Conservation (phyloP, 2,329 filamentous ascomycete genomes). For the Claviceps quebecensis region DNA sequence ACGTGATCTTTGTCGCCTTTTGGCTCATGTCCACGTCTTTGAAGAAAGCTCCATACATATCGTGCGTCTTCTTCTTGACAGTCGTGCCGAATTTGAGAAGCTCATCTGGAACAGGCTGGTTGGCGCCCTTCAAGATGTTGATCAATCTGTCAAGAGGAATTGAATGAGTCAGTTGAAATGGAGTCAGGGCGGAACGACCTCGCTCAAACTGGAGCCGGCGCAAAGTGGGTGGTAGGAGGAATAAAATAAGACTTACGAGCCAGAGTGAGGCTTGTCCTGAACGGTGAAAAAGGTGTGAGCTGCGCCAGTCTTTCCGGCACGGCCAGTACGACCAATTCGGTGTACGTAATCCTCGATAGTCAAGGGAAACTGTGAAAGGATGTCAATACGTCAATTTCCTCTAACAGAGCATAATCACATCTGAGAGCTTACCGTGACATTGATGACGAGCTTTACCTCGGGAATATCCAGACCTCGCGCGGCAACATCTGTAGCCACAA, state of each 20-base stretch:
- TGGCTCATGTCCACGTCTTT: constrained; percentile 77
- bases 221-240: neutral
- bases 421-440: constrained; percentile 51
- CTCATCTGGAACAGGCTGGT: constrained; percentile 79
- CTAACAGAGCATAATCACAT: neutral
- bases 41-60: constrained; percentile 89
- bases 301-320: constrained; percentile 76
- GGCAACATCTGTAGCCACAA: constrained; percentile 93
- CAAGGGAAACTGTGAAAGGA: constrained; percentile 53
- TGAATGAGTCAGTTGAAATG: neutral
- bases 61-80: constrained; percentile 97
- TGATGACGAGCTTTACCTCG: constrained; percentile 86
- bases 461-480: constrained; percentile 91
- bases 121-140: constrained; percentile 88
- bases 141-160: constrained; percentile 46
- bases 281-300: constrained; percentile 93
- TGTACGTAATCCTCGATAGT: constrained; percentile 98
- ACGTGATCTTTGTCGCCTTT: constrained; percentile 82
- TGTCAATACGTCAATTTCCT: constrained; percentile 10
- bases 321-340: constrained; percentile 86
- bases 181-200: neutral
- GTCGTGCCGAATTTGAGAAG: constrained; percentile 93
- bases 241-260: constrained; percentile 48
- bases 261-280: constrained; percentile 82
- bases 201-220: too few relatives aligned